phyloP scores from a whole-genome alignment of 306 rosid genomes.

The Erythrophleum fordii region DNA sequence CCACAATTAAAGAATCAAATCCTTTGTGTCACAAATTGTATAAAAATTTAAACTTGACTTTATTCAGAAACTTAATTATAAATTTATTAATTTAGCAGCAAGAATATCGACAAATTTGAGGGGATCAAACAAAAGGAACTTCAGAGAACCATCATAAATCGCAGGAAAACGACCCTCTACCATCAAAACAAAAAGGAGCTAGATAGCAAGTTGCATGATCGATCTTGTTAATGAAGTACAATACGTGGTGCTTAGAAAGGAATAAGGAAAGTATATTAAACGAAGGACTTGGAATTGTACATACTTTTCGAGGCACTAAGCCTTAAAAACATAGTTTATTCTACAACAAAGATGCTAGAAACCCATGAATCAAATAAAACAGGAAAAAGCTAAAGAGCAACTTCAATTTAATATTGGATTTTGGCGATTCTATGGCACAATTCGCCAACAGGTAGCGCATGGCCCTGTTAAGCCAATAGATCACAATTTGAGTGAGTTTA shows the following conservation, averaged over 20 bases:
- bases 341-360: conserved; percentile 28
- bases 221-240: conserved; percentile 35
- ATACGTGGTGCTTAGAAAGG: neutral
- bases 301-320: conserved; percentile 66
- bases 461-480: neutral
- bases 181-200: conserved; percentile 16
- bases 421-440: conserved; percentile 34
- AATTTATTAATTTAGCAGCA: neutral
- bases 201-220: neutral
- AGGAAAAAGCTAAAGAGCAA: conserved; percentile 40
- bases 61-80: neutral
- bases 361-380: conserved; percentile 41
- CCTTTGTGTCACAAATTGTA: neutral
- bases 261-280: conserved; percentile 5
- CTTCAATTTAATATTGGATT: conserved; percentile 21
- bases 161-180: conserved; percentile 36
- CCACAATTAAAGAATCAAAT: conserved; percentile 10
- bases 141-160: conserved; percentile 9
- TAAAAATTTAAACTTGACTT: neutral
- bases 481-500: conserved; percentile 15
- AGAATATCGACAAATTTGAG: conserved; percentile 13
- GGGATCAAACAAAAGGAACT: conserved; percentile 15
- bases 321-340: conserved; percentile 43
- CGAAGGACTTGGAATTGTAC: conserved; percentile 44
- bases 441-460: conserved; percentile 29